Conservation (phyloP, 768 basidiomycete species). For the Leccinum subgranulosum region DNA sequence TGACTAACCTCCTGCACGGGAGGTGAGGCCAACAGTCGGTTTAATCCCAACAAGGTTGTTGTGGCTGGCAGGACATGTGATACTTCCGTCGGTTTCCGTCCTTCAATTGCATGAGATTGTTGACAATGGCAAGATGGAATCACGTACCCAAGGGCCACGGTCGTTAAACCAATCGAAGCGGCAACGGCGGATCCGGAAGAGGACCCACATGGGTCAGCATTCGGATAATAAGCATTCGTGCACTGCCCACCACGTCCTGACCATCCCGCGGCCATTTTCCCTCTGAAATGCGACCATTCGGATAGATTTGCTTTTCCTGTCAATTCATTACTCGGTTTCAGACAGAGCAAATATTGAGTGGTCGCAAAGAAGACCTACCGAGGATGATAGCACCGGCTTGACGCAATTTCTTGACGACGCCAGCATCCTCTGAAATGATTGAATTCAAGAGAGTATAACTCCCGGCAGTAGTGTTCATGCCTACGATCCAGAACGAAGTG, state of each 20-base stretch:
- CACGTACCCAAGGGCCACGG: constrained; percentile 40
- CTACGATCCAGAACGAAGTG: constrained; percentile 6
- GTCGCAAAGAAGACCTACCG: constrained; percentile 13
- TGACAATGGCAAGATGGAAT: neutral
- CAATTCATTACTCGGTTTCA: neutral
- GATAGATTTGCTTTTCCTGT: constrained; percentile 56
- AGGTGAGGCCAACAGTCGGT: constrained; percentile 58
- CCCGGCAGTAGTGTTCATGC: constrained; percentile 43
- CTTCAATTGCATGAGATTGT: constrained; percentile 3
- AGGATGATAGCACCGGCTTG: constrained; percentile 35
- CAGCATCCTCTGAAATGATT: constrained; percentile 34
- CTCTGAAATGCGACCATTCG: constrained; percentile 51
- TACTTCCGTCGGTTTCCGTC: constrained; percentile 54
- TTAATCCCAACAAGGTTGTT: constrained; percentile 61
- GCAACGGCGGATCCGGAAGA: constrained; percentile 59
- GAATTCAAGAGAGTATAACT: constrained; percentile 36
- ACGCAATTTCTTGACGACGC: constrained; percentile 30
- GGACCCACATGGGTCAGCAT: constrained; percentile 54
- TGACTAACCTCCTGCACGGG: constrained; percentile 50
- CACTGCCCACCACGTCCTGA: constrained; percentile 52
- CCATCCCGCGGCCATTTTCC: constrained; percentile 47
- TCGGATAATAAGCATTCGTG: constrained; percentile 48
- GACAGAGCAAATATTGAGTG: too few species aligned
- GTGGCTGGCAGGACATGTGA: constrained; percentile 48
- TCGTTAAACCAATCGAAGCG: constrained; percentile 47